Percentiles rank a stretch among this genome's conserved stretches.
Conservation (phyloP, 352 stramenopile genomes). For the Hyaloperonospora brassicae region DNA sequence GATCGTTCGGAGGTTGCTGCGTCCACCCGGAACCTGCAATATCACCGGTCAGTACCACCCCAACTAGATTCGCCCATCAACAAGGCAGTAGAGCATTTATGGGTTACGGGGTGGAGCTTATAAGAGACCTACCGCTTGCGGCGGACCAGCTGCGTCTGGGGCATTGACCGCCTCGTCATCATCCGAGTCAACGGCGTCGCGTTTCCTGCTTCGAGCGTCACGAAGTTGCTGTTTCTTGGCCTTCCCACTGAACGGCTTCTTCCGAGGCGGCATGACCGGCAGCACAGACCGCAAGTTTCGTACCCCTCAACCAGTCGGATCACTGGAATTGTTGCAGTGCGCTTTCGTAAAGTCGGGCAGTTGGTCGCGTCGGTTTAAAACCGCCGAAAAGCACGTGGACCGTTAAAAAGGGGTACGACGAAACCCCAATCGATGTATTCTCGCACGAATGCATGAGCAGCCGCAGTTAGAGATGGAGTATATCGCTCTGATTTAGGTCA, state of each 20-base stretch:
- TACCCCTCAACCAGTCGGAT: too few species aligned
- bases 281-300: too few species aligned
- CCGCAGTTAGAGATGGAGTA: too few species aligned
- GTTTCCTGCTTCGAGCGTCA: slow-evolving; percentile 66
- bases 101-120: neutral
- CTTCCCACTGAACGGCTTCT: slow-evolving; percentile 83
- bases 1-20: slow-evolving; percentile 56
- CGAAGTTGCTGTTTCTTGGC: slow-evolving; percentile 85
- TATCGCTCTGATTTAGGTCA: too few species aligned
- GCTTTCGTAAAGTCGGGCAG: too few species aligned
- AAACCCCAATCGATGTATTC: too few species aligned
- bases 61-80: neutral
- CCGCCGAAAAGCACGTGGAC: too few species aligned
- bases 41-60: neutral
- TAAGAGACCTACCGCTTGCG: neutral
- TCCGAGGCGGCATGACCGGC: slow-evolving; percentile 34
- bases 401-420: too few species aligned
- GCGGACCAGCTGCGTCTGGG: slow-evolving; percentile 1
- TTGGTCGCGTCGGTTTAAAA: too few species aligned
- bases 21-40: slow-evolving; percentile 20
- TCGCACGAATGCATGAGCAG: too few species aligned
- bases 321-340: too few species aligned
- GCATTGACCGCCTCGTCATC: slow-evolving; percentile 9
- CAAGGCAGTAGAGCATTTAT: too few species aligned
- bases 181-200: slow-evolving; percentile 23